Conservation (phyloP, 495 filamentous ascomycete species). For the Tuber magnatum region DNA sequence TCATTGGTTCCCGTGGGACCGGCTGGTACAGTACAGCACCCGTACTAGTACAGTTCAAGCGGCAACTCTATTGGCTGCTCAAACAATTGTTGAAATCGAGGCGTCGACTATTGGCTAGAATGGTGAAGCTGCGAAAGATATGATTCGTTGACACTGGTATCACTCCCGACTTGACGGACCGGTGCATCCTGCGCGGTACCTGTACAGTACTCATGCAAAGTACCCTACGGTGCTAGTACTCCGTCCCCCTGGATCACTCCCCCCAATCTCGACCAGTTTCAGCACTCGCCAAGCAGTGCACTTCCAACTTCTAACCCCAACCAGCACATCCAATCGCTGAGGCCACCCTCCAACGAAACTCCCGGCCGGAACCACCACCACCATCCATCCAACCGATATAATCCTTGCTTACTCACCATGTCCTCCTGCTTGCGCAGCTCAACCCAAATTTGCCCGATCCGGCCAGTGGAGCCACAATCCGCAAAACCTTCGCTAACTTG, state of each 20-base stretch:
- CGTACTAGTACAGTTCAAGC: neutral
- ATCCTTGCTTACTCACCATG: too few relatives aligned
- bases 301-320: neutral
- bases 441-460: too few relatives aligned
- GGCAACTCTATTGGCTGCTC: neutral
- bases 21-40: neutral
- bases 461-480: too few relatives aligned
- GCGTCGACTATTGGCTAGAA: neutral
- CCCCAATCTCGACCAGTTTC: neutral
- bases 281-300: neutral
- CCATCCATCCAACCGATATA: too few relatives aligned
- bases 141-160: neutral
- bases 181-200: neutral
- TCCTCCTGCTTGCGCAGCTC: too few relatives aligned
- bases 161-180: neutral
- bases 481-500: too few relatives aligned
- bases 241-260: too few relatives aligned
- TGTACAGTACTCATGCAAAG: too few relatives aligned
- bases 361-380: too few relatives aligned
- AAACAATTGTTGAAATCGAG: neutral
- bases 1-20: neutral
- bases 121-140: neutral
- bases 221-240: too few relatives aligned
- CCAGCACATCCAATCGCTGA: too few relatives aligned
- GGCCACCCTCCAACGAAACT: too few relatives aligned